Conservation (phyloP, 306 rosid genomes). For the Ormosia emarginata region DNA sequence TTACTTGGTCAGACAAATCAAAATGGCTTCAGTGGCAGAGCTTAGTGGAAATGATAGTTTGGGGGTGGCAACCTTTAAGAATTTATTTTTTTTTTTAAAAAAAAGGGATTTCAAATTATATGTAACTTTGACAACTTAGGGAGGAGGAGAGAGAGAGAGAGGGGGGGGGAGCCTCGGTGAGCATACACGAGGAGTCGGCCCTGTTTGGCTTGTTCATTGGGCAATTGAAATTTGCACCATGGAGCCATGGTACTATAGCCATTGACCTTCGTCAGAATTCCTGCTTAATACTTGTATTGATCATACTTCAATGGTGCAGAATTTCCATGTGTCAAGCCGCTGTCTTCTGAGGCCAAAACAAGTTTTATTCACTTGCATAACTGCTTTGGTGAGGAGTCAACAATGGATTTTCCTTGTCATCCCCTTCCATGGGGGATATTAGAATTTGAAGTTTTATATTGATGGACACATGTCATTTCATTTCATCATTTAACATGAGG, state of each 20-base stretch:
- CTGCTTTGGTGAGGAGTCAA: conserved; percentile 16
- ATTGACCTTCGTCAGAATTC: not conserved
- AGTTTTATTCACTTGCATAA: conserved; percentile 9
- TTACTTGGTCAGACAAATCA: not conserved
- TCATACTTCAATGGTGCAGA: conserved; percentile 46
- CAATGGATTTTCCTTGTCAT: not conserved
- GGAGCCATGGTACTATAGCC: not conserved
- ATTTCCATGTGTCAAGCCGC: conserved; percentile 49
- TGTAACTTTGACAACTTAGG: too few relatives aligned
- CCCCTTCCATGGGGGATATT: not conserved
- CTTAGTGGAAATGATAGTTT: too few relatives aligned
- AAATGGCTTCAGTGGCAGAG: not conserved
- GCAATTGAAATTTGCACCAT: not conserved
- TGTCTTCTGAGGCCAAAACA: conserved; percentile 36
- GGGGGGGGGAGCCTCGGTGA: too few relatives aligned
- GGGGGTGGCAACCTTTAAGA: too few relatives aligned
- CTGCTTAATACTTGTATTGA: conserved; percentile 17
- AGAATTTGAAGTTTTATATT: conserved; percentile 5
- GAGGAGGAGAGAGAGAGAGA: too few relatives aligned
- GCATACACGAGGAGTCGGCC: too few relatives aligned
- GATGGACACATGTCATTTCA: not conserved
- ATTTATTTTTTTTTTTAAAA: too few relatives aligned
- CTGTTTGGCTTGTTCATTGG: not conserved
- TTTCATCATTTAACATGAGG: not conserved
- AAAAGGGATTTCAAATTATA: too few relatives aligned